Evolutionary conservation across 176 grass and related monocot genomes (phyloP).

Genomic region (Cenchrus fungigraminus): DNA sequence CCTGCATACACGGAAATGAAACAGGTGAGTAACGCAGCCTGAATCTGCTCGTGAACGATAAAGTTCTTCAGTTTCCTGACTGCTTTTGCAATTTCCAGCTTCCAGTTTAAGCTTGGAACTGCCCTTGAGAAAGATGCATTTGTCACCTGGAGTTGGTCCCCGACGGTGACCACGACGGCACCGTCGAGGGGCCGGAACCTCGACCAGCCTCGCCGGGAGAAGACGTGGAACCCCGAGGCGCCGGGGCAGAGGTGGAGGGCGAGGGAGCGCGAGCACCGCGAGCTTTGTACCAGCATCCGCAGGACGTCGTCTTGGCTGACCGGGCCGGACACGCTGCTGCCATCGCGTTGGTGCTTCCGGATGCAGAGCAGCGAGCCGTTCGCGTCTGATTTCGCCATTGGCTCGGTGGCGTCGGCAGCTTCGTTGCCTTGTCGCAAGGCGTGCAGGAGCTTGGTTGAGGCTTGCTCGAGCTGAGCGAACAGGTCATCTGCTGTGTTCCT

Average conservation of each 20-base stretch:
- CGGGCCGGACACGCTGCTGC: not conserved
- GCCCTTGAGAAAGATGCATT: not conserved
- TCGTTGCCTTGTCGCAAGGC: constrained; percentile 13
- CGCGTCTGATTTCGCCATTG: not conserved
- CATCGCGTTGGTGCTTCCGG: constrained; percentile 31
- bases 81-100: not conserved
- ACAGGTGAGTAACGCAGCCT: constrained; percentile 19
- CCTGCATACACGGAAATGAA: constrained; percentile 34
- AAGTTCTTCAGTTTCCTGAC: not conserved
- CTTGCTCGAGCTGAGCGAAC: constrained; percentile 42
- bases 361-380: constrained; percentile 46
- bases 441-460: constrained; percentile 26
- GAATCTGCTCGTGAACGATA: not conserved
- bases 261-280: constrained; percentile 46
- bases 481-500: constrained; percentile 44
- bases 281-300: constrained; percentile 51
- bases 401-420: not conserved
- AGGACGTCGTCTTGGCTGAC: constrained; percentile 53
- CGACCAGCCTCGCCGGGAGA: constrained; percentile 60
- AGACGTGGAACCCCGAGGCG: constrained; percentile 51
- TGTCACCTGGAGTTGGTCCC: constrained; percentile 67
- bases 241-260: constrained; percentile 51
- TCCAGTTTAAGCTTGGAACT: not conserved
- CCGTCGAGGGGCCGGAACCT: constrained; percentile 49
- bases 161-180: constrained; percentile 60